These are phyloP conservation scores for Epichloe hybrida DNA, from an alignment of 2,329 filamentous ascomycete species.

Conservation along the genomic window DNA sequence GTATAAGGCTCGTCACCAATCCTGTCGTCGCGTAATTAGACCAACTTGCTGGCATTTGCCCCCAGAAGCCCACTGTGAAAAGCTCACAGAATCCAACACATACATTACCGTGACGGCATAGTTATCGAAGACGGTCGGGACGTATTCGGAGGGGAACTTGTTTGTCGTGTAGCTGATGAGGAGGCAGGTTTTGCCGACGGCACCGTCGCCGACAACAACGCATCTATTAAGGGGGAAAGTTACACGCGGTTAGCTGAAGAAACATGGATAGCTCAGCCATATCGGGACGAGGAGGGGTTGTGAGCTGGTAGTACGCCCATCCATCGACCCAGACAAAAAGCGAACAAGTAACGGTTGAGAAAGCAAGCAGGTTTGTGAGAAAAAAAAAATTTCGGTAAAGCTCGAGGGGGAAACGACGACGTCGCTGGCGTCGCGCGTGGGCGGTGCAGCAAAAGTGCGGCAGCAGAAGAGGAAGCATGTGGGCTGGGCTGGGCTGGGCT, in stretches of 20 bases:
- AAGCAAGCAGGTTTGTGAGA: neutral
- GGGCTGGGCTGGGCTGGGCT: neutral
- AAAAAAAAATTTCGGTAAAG: neutral
- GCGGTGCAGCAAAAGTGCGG: constrained; percentile 7
- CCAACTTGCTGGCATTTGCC: neutral
- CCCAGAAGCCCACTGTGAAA: neutral
- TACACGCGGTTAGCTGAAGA: neutral
- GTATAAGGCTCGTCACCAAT: constrained; percentile 99
- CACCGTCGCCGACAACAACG: constrained; percentile 98
- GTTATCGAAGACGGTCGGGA: constrained; percentile 98
- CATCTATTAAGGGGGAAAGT: constrained; percentile 46
- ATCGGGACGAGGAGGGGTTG: neutral
- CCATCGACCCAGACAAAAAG: neutral
- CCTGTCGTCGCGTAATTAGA: constrained; percentile 38
- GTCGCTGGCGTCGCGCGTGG: neutral
- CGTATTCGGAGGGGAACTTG: constrained; percentile 99
- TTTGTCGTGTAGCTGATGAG: constrained; percentile 99
- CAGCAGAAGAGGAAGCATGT: constrained; percentile 1
- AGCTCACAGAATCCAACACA: constrained; percentile 28
- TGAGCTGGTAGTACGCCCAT: neutral
- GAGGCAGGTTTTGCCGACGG: constrained; percentile 96
- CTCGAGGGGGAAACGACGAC: neutral
- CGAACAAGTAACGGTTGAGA: neutral
- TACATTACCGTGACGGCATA: constrained; percentile 99
- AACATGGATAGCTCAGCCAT: neutral